A percentile compares a stretch with the other conserved stretches of the same genome.
Conservation (phyloP, 2,329 filamentous ascomycete genomes). For the Cordyceps fumosorosea region DNA sequence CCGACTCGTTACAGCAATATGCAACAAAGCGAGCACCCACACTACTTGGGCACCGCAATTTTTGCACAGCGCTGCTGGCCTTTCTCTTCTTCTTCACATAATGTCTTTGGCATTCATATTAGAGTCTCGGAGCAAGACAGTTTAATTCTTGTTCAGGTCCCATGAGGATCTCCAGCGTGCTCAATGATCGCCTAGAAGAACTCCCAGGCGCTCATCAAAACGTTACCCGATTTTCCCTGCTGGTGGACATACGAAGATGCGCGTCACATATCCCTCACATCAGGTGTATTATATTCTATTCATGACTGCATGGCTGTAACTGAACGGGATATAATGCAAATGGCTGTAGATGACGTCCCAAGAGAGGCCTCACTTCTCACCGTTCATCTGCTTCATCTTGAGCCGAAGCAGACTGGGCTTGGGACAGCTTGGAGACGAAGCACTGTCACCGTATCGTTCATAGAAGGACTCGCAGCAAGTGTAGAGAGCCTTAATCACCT, state of each 20-base stretch:
- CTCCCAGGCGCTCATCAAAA: conserved; percentile 60
- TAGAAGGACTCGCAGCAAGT: conserved; percentile 93
- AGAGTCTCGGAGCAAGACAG: conserved; percentile 96
- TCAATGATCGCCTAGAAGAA: conserved; percentile 93
- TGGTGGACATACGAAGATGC: conserved; percentile 37
- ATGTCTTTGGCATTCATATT: conserved; percentile 89
- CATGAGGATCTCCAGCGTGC: conserved; percentile 80
- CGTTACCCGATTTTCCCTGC: conserved; percentile 51
- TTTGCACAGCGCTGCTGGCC: conserved; percentile 9
- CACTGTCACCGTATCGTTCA: conserved; percentile 66
- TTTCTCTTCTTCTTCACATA: conserved; percentile 50
- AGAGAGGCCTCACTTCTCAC: conserved; percentile 19
- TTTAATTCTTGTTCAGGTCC: conserved; percentile 92
- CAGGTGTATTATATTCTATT: background rate
- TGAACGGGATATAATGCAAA: no score
- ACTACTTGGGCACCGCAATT: conserved; percentile 20
- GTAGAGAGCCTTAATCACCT: conserved; percentile 77
- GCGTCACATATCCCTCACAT: conserved; percentile 34
- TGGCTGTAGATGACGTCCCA: background rate
- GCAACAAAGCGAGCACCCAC: conserved; percentile 19
- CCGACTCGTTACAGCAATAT: conserved; percentile 18
- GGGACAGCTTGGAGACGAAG: conserved; percentile 76
- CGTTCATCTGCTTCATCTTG: conserved; percentile 73
- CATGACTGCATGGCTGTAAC: background rate
- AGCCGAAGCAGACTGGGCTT: conserved; percentile 71